Evolutionary conservation across 306 rosid genomes (phyloP), one percentile per base, ranked within the genome.

Genomic region (Rosa multiflora): DNA sequence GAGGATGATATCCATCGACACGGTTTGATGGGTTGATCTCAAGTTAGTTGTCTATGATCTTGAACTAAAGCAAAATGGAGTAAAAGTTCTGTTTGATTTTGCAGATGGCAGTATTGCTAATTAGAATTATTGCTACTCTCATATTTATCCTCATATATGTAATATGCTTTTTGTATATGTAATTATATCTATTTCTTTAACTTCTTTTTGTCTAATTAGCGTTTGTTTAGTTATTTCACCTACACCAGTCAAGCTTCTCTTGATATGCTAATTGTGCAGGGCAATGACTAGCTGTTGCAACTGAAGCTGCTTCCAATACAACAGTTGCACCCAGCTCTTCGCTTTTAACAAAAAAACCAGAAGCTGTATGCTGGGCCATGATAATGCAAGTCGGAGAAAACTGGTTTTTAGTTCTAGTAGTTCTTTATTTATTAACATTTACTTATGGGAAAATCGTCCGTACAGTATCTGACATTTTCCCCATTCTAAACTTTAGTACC

Each of bases 21-120:
- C 43, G 46, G 26, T 52, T 71, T 71, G 76, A 70, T 49, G 61
- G 80, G 51, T 74, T 69, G 73, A 42, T 67, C 73, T 72, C 49
- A 52, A 21, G 26, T 43, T 67, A 10, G 23, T 72, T 43, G 73
- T 52, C 40, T 35, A 46, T 47, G 18, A 35, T 62, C 10, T 75
- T 42, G 55, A 42, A 42, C 21, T 26, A 73, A 46, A 42, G 56
- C 42, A 15, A 20, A 32, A 42, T 46, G 56, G 82, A 42, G 52
- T 15, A 18, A 7, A 1, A 9, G 44, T 40, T 75, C 46, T 18
- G n/a, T 76, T 17, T 10, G 20, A 62, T 58, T 59, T 75, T 75
- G 70, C 42, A 75, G 56, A 42, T 49, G 40, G 42, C 74, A 46
- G 7, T 39, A 23, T 56, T 51, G 53, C 42, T 44, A 1, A 32